A percentile compares a stretch with the other conserved stretches of the same genome.
Conservation (phyloP, 2,329 filamentous ascomycete genomes). For the Clonostachys chloroleuca region DNA sequence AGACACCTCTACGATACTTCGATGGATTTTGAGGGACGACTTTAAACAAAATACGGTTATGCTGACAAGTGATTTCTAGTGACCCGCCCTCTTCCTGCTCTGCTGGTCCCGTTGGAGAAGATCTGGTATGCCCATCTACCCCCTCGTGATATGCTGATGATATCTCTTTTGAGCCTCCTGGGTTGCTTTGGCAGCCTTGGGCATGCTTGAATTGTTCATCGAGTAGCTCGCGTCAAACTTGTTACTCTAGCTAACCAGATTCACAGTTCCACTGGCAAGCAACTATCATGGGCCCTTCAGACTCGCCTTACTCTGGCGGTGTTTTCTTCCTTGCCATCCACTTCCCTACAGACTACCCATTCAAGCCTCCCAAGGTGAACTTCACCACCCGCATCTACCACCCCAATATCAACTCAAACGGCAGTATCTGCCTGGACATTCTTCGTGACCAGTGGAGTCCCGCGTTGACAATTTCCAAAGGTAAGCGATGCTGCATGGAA, state of each 20-base stretch:
- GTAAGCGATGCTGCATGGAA: constrained; percentile 42
- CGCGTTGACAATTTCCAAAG: constrained; percentile 97
- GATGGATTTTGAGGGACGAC: no score
- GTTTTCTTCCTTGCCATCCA: constrained; percentile 99
- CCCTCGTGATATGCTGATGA: neutral
- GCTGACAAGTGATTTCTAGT: constrained; percentile 40
- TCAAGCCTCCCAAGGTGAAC: constrained; percentile 99
- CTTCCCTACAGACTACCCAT: constrained; percentile 99
- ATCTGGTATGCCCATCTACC: constrained; percentile 70
- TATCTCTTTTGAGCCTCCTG: no score
- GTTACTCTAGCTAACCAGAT: neutral
- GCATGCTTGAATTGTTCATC: no score
- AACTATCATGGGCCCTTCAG: constrained; percentile 98
- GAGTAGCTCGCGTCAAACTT: no score
- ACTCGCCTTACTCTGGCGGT: constrained; percentile 96
- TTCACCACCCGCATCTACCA: constrained; percentile 99
- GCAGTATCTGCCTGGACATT: constrained; percentile 98
- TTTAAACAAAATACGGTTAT: neutral
- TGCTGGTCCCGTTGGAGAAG: constrained; percentile 92
- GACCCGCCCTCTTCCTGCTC: constrained; percentile 99
- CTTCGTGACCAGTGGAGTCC: constrained; percentile 99
- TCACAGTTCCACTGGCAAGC: constrained; percentile 98
- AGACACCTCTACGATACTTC: no score
- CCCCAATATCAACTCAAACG: constrained; percentile 99
- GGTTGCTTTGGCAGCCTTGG: no score